Percentiles rank a stretch among this genome's conserved stretches.
These are phyloP conservation scores for Suhomyces kilbournensis DNA, from an alignment of 805 yeast species.

Conservation along the genomic window DNA sequence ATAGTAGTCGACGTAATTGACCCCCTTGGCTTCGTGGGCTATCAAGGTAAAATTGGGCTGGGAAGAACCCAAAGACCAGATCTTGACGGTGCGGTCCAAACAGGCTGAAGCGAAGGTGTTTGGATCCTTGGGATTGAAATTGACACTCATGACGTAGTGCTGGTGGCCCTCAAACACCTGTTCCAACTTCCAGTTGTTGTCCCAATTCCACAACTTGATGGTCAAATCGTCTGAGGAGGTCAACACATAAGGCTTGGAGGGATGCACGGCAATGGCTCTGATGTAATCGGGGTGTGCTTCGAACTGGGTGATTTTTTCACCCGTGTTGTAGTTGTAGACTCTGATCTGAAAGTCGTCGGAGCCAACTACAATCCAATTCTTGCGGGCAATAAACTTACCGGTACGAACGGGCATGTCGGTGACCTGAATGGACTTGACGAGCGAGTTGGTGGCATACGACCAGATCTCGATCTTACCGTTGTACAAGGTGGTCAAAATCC, in stretches of 20 bases:
- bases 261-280: conserved; percentile 91
- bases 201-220: conserved; percentile 97
- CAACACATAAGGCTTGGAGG: conserved; percentile 82
- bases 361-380: conserved; percentile 96
- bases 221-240: conserved; percentile 92
- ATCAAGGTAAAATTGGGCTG: conserved; percentile 87
- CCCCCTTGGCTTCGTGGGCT: conserved; percentile 92
- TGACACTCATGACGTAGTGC: conserved; percentile 91
- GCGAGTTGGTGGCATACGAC: conserved; percentile 83
- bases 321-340: conserved; percentile 91
- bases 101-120: conserved; percentile 97
- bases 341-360: conserved; percentile 93
- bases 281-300: conserved; percentile 98
- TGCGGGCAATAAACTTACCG: conserved; percentile 91
- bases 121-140: conserved; percentile 96
- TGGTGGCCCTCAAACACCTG: conserved; percentile 94
- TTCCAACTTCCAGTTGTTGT: conserved; percentile 82
- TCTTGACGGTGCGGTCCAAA: conserved; percentile 92
- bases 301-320: conserved; percentile 90
- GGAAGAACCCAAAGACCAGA: conserved; percentile 89
- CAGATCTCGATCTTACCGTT: conserved; percentile 90
- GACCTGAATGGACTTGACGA: conserved; percentile 87
- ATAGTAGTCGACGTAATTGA: conserved; percentile 93
- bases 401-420: conserved; percentile 96
- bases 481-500: conserved; percentile 89